Evolutionary conservation across 2,329 filamentous ascomycete genomes (phyloP), one percentile per base, ranked within the genome.

Genomic region (Calcarisporium arbuscula): DNA sequence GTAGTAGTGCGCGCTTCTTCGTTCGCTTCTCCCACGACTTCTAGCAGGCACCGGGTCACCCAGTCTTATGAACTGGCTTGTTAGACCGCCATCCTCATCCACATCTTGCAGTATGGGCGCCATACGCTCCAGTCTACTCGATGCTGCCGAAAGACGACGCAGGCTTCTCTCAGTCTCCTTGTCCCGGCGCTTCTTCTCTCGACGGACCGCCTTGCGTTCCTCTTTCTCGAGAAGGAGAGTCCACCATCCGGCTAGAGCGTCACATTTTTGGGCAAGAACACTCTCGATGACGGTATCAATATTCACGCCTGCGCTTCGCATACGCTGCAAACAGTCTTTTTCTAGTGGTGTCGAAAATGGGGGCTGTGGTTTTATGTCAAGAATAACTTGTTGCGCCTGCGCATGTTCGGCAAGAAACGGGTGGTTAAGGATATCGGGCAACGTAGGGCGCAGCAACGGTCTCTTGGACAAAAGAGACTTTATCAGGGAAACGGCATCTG

Each of bases 231-330:
- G 78, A 25, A 98, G 64, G 19, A 98, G 62, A 4, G 86, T 85
- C 92, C 92, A 98, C 92, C 92, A 98, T 6, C 92, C 92, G 32
- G 88, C 86, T 31, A 98, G 65, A 6, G 82, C 75, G 60, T 98
- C 90, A 53, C 92, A 96, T 45, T 86, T 76, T 56, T 95, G 87
- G 5, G 88, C 78, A 22, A 95, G 61, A 4, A 98, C 92, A 49
- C 92, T 94, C 55, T 96, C 90, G 43, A 96, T 90, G 7, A 98
- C 86, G 41, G 83, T 75, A 54, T 98, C 92, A 39, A 94, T 92
- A 51, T 96, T 85, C 17, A 96, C 88, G 0, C 92, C 92, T 5
- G 92, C 88, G 45, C 84, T 85, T 39, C 85, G 82, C 89, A 98
- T 95, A 17, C 92, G 77, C 43, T 95, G 81, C 18, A 98, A 60